Conservation (phyloP, 176 grass and related monocot genomes). For the Musa troglodytarum region DNA sequence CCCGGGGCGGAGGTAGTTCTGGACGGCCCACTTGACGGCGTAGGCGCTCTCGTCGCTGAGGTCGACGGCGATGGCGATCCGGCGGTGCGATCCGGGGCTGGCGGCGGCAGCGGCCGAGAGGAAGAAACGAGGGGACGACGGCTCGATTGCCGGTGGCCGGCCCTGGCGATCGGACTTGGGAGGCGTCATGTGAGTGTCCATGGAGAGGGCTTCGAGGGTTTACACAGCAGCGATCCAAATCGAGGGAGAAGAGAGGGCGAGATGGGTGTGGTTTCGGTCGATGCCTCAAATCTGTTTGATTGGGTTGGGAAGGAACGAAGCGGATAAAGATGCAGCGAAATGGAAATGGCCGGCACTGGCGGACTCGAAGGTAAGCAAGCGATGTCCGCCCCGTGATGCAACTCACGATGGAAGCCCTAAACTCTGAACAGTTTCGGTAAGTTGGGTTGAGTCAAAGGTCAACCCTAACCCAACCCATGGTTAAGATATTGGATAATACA, state of each 20-base stretch:
- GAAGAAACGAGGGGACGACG: constrained; percentile 8
- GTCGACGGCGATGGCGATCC: constrained; percentile 20
- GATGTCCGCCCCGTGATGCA: no score
- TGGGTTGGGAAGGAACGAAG: background rate
- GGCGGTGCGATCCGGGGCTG: constrained; percentile 9
- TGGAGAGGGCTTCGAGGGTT: background rate
- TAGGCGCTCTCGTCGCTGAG: constrained; percentile 16
- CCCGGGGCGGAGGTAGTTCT: constrained; percentile 24
- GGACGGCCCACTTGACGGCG: constrained; percentile 21
- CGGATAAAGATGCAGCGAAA: background rate
- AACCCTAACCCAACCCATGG: no score
- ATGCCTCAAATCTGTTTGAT: background rate
- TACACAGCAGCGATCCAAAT: background rate
- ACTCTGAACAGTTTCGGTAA: no score
- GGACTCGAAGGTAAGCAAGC: no score
- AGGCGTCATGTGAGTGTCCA: background rate
- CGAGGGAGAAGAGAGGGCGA: background rate
- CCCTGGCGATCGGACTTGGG: background rate
- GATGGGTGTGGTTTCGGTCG: background rate
- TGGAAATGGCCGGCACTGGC: background rate
- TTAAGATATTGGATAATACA: no score
- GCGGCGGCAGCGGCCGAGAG: constrained; percentile 4
- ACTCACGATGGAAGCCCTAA: no score
- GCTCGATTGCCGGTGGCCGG: background rate
- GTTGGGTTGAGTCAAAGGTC: no score